Base-by-base conservation (phyloP, 108 stramenopile species). In the Cyclotella atomus region DNA sequence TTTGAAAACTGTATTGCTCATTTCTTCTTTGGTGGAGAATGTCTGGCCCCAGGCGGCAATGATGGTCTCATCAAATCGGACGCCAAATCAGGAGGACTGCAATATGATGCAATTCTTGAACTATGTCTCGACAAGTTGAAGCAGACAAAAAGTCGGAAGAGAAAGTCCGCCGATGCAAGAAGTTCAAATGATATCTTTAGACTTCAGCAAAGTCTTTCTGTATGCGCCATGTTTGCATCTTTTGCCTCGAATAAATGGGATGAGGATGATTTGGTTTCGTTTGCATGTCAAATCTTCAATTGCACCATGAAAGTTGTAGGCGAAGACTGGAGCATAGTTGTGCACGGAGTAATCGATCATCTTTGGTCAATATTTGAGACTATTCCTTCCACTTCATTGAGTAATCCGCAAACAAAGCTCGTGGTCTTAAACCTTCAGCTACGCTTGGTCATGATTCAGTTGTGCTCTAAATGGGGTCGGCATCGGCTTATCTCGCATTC, bases 311-410 rank as follows among this genome's bases (percentile, higher is more conserved):
- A 57, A 23, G 53, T 66, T 30, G 47, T 59, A 33, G 49, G 63
- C 2, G 73, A 47, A 19, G 47, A 75, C 23, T 66, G 54, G 68
- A 43, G 69, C 32, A 19, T 71, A 16, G 14, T 75, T 19, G 46
- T 53, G 28, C 49, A 54, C 17, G 50, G 35, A 28, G 69, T 65
- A 30, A 46, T 65, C 27, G 63, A 70, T 46, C 59, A 66, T 53
- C 15, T 71, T 20, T 81, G 80, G 73, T 60, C 57, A 7, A 49
- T 75, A 20, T 75, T 75, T 59, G 80, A 81, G 69, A 27, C 64
- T 23, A 34, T 75, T 1, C 69, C 80, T 19, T 65, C 3, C 53
- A 34, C 35, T 33, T 28, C 30, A 38, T 23, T 53, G 3, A 38
- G 1, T 15, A 52, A 32, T 46, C 57, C 27, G 33, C 54, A 45